Conservation (phyloP, 805 yeast species). For the Starmerella bombi region DNA sequence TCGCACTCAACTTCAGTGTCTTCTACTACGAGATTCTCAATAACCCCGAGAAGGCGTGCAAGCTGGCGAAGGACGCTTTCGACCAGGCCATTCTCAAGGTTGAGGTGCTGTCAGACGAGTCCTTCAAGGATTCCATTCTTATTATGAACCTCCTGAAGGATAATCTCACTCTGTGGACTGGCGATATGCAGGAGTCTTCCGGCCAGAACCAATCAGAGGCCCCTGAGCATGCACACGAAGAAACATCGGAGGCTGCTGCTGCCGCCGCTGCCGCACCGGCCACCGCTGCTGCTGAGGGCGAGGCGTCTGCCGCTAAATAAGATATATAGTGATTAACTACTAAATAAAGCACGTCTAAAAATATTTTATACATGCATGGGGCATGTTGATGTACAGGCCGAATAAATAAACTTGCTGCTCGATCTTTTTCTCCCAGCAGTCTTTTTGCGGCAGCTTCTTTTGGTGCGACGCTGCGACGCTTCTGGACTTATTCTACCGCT, state of each 20-base stretch:
- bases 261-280: constrained; percentile 16
- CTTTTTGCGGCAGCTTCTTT: too few species aligned
- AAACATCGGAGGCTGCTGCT: constrained; percentile 13
- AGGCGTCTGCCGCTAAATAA: not conserved
- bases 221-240: constrained; percentile 5
- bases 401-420: too few species aligned
- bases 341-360: too few species aligned
- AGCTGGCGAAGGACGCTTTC: constrained; percentile 97
- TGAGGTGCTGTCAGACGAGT: constrained; percentile 95
- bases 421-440: too few species aligned
- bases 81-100: constrained; percentile 99
- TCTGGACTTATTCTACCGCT: too few species aligned
- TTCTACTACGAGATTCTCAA: constrained; percentile 97
- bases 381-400: too few species aligned
- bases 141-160: constrained; percentile 97
- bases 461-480: too few species aligned
- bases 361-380: too few species aligned
- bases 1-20: constrained; percentile 95
- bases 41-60: constrained; percentile 98
- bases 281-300: constrained; percentile 6
- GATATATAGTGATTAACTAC: not conserved
- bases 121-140: constrained; percentile 96
- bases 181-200: constrained; percentile 41
- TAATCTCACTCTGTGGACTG: constrained; percentile 38
- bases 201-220: constrained; percentile 17